Evolutionary conservation across 2,329 filamentous ascomycete genomes (phyloP).

Genomic region (Colletotrichum sp.): DNA sequence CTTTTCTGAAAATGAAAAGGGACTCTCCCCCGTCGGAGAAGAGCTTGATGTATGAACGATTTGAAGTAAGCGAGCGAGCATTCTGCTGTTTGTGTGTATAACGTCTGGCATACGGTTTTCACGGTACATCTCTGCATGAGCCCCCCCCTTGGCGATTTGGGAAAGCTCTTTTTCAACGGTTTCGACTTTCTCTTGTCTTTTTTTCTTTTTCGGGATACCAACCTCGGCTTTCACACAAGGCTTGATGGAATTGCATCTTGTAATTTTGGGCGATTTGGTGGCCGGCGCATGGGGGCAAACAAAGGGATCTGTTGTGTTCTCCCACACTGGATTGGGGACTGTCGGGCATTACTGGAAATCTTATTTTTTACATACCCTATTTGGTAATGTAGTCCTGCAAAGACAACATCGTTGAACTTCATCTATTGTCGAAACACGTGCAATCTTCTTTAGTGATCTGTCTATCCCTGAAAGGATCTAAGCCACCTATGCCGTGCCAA

Average conservation of each 20-base stretch:
- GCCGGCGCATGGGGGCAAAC: conserved; percentile 2
- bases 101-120: neutral
- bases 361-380: conserved; percentile 14
- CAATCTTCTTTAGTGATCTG: neutral
- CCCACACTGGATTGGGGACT: neutral
- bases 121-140: conserved; percentile 13
- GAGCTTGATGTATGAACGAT: neutral
- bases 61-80: conserved; percentile 14
- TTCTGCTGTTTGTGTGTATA: conserved; percentile 3
- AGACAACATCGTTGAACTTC: neutral
- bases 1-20: neutral
- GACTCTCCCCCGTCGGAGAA: conserved; percentile 14
- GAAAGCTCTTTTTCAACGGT: neutral
- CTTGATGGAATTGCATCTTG: conserved; percentile 11
- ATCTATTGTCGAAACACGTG: neutral
- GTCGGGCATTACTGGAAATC: neutral
- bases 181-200: neutral
- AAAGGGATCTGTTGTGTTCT: neutral
- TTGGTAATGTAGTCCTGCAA: conserved; percentile 12
- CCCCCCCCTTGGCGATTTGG: neutral
- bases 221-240: conserved; percentile 4
- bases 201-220: conserved; percentile 14
- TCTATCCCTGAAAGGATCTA: neutral
- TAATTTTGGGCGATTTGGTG: conserved; percentile 6
- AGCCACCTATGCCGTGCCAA: neutral